Conservation (phyloP, 495 filamentous ascomycete species). For the Xylaria scruposa region DNA sequence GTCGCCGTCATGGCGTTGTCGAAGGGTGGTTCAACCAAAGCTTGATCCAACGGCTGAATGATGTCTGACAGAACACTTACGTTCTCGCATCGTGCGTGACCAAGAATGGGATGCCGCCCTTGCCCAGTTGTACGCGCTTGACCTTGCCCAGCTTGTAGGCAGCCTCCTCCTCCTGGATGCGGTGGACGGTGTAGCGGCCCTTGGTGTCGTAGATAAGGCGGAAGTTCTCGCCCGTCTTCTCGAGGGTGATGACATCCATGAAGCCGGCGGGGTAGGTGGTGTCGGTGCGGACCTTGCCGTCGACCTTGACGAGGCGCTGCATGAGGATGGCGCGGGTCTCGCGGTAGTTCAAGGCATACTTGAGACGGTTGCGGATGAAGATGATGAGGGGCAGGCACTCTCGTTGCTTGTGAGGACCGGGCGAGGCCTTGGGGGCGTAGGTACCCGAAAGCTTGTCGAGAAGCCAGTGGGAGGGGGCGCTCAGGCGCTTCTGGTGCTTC, state of each 20-base stretch:
- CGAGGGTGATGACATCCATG: constrained; percentile 99
- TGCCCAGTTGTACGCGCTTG: constrained; percentile 98
- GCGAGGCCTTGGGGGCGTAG: constrained; percentile 94
- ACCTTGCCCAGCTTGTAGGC: constrained; percentile 99
- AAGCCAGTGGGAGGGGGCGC: constrained; percentile 98
- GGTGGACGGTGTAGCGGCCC: constrained; percentile 99
- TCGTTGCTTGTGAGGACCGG: constrained; percentile 98
- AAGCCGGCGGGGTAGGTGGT: constrained; percentile 96
- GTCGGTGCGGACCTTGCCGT: constrained; percentile 99
- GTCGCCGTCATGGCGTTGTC: constrained; percentile 26
- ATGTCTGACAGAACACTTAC: constrained; percentile 91
- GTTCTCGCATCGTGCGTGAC: constrained; percentile 99
- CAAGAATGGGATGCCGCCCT: constrained; percentile 99
- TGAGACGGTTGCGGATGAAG: constrained; percentile 98
- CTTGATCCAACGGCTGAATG: constrained; percentile 99
- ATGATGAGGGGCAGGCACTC: constrained; percentile 99
- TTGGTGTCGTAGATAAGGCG: constrained; percentile 99
- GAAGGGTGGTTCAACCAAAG: constrained; percentile 74
- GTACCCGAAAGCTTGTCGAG: constrained; percentile 98
- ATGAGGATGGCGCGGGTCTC: constrained; percentile 98
- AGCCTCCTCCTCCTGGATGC: constrained; percentile 96
- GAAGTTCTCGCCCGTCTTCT: constrained; percentile 99
- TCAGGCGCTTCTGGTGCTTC: constrained; percentile 99
- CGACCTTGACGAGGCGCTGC: constrained; percentile 99
- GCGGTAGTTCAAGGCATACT: constrained; percentile 98